Evolutionary conservation across 345 rosid genomes (phyloP).

Genomic region (Sonneratia caseolaris): DNA sequence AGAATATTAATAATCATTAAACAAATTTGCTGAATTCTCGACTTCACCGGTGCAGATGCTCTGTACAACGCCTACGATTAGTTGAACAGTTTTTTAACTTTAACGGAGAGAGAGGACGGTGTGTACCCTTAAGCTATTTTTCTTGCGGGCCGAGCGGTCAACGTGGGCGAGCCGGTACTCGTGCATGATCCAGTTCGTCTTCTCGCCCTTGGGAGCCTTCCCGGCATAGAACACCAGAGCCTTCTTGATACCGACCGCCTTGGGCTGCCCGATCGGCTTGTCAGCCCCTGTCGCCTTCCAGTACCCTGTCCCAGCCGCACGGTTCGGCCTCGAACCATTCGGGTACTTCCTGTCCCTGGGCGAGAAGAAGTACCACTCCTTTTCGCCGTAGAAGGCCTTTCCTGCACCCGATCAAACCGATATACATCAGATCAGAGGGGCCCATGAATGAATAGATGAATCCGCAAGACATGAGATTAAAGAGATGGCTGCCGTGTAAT

Average conservation of each 20-base stretch:
- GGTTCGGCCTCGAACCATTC: conserved; percentile 88
- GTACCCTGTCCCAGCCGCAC: conserved; percentile 82
- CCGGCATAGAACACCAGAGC: conserved; percentile 88
- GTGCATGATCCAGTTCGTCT: conserved; percentile 99
- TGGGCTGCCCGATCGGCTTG: conserved; percentile 82
- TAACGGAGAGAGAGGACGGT: too few relatives aligned
- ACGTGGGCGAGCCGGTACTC: conserved; percentile 90
- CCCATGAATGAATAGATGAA: too few relatives aligned
- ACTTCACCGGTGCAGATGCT: too few relatives aligned
- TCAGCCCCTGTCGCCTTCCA: conserved; percentile 99
- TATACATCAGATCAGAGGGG: not conserved
- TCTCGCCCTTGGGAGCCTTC: conserved; percentile 76
- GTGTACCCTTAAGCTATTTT: conserved; percentile 72
- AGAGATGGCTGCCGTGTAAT: not conserved
- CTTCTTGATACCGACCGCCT: conserved; percentile 76
- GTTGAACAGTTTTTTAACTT: too few relatives aligned
- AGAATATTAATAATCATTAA: too few relatives aligned
- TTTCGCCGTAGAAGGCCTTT: conserved; percentile 78
- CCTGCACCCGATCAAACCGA: conserved; percentile 20
- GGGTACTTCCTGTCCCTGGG: conserved; percentile 89
- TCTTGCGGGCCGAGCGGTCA: conserved; percentile 74
- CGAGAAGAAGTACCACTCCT: conserved; percentile 95
- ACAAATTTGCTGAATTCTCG: too few relatives aligned
- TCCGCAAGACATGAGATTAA: too few relatives aligned
- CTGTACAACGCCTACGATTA: too few relatives aligned